phyloP scores from a whole-genome alignment of 495 filamentous ascomycete genomes.

The Clohesyomyces aquaticus region DNA sequence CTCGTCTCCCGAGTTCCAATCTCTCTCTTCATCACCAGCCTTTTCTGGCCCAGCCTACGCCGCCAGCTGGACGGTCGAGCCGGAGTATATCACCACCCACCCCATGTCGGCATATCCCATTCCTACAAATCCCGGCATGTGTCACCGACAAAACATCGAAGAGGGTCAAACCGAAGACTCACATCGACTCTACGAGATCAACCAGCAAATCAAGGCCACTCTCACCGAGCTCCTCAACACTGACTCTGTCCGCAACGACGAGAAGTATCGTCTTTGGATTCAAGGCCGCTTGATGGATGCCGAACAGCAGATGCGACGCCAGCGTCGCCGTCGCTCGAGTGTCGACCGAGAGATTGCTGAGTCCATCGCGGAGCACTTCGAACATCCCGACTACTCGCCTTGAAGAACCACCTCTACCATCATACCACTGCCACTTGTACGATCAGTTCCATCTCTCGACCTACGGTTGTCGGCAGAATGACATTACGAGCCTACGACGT shows the following conservation, averaged over 20 bases:
- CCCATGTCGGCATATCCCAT: constrained; percentile 18
- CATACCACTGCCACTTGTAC: neutral
- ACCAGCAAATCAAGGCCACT: constrained; percentile 66
- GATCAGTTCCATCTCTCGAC: neutral
- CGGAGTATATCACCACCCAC: constrained; percentile 10
- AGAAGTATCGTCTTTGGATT: constrained; percentile 63
- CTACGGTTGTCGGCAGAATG: constrained; percentile 3
- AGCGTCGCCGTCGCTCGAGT: constrained; percentile 43
- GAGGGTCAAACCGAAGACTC: constrained; percentile 46
- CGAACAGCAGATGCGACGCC: constrained; percentile 58
- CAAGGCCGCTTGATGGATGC: constrained; percentile 66
- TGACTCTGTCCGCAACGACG: constrained; percentile 58
- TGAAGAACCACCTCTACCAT: neutral
- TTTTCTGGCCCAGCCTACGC: constrained; percentile 7
- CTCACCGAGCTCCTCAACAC: constrained; percentile 70
- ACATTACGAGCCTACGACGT: constrained; percentile 12
- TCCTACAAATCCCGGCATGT: constrained; percentile 23
- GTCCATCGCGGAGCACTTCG: constrained; percentile 31
- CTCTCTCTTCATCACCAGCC: constrained; percentile 32
- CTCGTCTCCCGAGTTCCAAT: constrained; percentile 31
- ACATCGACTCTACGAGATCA: constrained; percentile 62
- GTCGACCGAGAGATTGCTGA: constrained; percentile 33
- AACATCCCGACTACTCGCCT: neutral
- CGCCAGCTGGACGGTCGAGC: constrained; percentile 19
- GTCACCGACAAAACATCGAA: constrained; percentile 22